A percentile compares a stretch with the other conserved stretches of the same genome.
Conservation (phyloP, 2,329 filamentous ascomycete species). For the Epichloe glyceriae region DNA sequence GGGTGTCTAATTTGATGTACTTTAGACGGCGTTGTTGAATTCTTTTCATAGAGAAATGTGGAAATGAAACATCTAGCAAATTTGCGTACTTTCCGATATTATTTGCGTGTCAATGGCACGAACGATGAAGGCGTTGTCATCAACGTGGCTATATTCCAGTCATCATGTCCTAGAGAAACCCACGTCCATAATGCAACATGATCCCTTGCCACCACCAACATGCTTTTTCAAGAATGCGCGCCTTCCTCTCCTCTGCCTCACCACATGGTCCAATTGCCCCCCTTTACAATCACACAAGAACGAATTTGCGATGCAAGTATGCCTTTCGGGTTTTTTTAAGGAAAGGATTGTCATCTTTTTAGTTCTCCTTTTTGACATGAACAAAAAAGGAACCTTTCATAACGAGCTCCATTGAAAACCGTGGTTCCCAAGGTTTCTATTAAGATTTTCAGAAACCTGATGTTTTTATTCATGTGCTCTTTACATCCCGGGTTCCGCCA, state of each 20-base stretch:
- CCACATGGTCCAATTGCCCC: neutral
- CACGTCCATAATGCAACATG: too few relatives aligned
- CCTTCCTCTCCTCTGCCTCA: too few relatives aligned
- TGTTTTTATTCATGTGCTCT: constrained; percentile 21
- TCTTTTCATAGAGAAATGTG: constrained; percentile 24
- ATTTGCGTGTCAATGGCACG: too few relatives aligned
- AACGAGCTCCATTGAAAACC: constrained; percentile 27
- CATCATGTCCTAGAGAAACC: too few relatives aligned
- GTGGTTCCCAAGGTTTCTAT: constrained; percentile 21
- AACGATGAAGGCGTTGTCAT: too few relatives aligned
- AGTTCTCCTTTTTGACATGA: neutral
- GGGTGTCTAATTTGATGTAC: constrained; percentile 27
- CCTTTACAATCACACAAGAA: neutral
- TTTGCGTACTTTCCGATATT: neutral
- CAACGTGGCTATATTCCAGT: too few relatives aligned
- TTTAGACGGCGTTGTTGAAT: constrained; percentile 27
- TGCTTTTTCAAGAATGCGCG: too few relatives aligned
- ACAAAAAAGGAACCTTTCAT: constrained; percentile 16
- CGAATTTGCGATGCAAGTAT: neutral
- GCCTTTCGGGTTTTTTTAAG: neutral
- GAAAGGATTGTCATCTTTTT: constrained; percentile 9
- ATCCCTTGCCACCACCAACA: too few relatives aligned
- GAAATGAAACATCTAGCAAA: constrained; percentile 15
- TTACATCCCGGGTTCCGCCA: constrained; percentile 28
- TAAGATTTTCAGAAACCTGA: constrained; percentile 10